Base-by-base conservation (phyloP, 495 filamentous ascomycete genomes). In the Xylaria acuta region DNA sequence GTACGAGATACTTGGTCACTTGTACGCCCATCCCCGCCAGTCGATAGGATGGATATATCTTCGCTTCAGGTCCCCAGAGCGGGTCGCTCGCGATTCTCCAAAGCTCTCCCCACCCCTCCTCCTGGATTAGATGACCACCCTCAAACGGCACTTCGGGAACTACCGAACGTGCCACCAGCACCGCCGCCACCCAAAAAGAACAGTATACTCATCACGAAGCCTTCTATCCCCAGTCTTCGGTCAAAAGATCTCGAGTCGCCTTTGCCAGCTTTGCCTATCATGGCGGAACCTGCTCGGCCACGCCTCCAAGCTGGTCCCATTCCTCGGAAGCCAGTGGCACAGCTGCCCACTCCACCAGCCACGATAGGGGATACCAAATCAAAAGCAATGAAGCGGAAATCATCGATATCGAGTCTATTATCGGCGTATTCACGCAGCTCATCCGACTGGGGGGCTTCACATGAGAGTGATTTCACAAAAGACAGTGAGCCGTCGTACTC, bases 381-480 rank as follows among this genome's bases (percentile, higher is more conserved):
- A 4, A 75, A 79, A 64, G 74, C 73, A 56, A 69, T 75, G 74
- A 76, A 73, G 66, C 71, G 77, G 18, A 65, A 76, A n/a, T 76
- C 74, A 56, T 86, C 84, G n/a, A 74, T 86, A 71, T 84, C 80
- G 12, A 85, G 83, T 72, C 65, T 86, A 5, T 58, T 86, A 32
- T 85, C 82, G 25, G 84, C 84, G 8, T 85, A 86, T 75, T 82
- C 83, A 41, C 75, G 81, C 67, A 79, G 78, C 64, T 80, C 82
- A 14, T 75, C 77, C 8, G 81, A 83, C 41, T 79, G 80, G 41
- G 80, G 75, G 64, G 79, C 82, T 38, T 77, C 75, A 51, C 74
- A 77, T 45, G 75, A 78, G 45, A 83, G 79, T 72, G 74, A 75
- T 36, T 76, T 74, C 47, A 75, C 76, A 70, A 77, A 76, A 71